Percentiles rank a stretch among this genome's conserved stretches.
Conservation (phyloP, 768 basidiomycete genomes). For the Podaxis sp. region DNA sequence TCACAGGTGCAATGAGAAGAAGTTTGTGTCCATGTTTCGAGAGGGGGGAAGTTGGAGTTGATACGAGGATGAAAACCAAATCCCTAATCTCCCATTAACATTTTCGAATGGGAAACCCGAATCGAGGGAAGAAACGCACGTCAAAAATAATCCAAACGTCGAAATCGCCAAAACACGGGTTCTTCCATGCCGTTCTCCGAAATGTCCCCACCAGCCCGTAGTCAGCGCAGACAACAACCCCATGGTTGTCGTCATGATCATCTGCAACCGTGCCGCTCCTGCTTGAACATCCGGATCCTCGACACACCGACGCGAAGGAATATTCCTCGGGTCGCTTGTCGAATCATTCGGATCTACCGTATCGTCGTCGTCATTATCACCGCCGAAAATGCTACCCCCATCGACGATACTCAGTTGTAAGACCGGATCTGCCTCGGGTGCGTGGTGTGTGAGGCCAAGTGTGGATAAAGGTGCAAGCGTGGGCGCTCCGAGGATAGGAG, state of each 20-base stretch:
- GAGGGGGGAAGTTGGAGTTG: slow-evolving; percentile 62
- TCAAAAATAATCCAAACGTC: slow-evolving; percentile 55
- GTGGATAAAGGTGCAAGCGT: slow-evolving; percentile 21
- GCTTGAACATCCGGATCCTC: slow-evolving; percentile 63
- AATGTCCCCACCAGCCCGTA: slow-evolving; percentile 88
- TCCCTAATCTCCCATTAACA: slow-evolving; percentile 49
- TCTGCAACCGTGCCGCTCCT: slow-evolving; percentile 70
- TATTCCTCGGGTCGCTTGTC: slow-evolving; percentile 14
- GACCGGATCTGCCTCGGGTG: slow-evolving; percentile 13
- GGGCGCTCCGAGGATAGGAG: slow-evolving; percentile 18
- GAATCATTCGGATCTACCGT: slow-evolving; percentile 31
- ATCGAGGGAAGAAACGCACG: slow-evolving; percentile 29
- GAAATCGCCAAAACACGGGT: slow-evolving; percentile 74
- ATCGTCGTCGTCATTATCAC: slow-evolving; percentile 24
- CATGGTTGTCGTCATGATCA: slow-evolving; percentile 74
- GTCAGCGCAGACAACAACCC: slow-evolving; percentile 82
- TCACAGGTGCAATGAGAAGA: slow-evolving; percentile 73
- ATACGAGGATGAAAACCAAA: slow-evolving; percentile 79
- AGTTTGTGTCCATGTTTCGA: slow-evolving; percentile 72
- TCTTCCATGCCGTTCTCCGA: slow-evolving; percentile 77
- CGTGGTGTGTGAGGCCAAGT: slow-evolving; percentile 12
- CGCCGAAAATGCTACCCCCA: neutral
- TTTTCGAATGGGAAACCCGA: neutral
- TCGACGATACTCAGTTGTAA: slow-evolving; percentile 1
- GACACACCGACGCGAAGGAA: slow-evolving; percentile 39